A percentile compares a stretch with the other conserved stretches of the same genome.
phyloP scores from a whole-genome alignment of 768 basidiomycete species.

The Suillus subalutaceus region DNA sequence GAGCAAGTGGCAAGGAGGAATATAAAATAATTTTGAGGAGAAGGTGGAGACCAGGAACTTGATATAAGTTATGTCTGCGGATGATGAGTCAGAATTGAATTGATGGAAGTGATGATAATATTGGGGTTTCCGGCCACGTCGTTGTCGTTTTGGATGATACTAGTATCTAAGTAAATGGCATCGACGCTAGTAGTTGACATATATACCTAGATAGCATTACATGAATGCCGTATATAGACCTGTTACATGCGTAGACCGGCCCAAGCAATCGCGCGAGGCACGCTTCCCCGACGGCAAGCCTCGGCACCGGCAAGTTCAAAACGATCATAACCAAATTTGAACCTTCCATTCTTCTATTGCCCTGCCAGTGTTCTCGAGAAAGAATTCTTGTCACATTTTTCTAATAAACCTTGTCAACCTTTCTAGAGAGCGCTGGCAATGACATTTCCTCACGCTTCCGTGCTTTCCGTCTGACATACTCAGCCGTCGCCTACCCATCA shows the following conservation, averaged over 20 bases:
- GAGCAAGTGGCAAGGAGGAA: too few species aligned
- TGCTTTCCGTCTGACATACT: not conserved
- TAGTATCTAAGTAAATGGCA: conserved; percentile 27
- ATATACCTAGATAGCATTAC: conserved; percentile 22
- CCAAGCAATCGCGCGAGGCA: conserved; percentile 37
- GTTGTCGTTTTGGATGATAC: conserved; percentile 31
- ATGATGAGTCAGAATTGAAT: conserved; percentile 26
- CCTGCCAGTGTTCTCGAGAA: conserved; percentile 19
- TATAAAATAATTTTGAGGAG: too few species aligned
- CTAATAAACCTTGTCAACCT: conserved; percentile 1
- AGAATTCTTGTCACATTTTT: conserved; percentile 14
- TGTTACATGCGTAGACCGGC: conserved; percentile 49
- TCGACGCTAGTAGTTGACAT: conserved; percentile 15
- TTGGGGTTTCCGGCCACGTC: conserved; percentile 31
- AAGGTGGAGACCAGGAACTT: conserved; percentile 5
- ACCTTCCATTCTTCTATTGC: conserved; percentile 32
- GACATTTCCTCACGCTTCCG: conserved; percentile 8
- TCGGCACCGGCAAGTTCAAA: conserved; percentile 50
- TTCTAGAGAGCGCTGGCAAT: not conserved
- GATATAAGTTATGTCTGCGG: conserved; percentile 26
- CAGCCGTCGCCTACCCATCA: not conserved
- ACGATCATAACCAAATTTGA: conserved; percentile 40
- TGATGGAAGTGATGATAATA: conserved; percentile 22
- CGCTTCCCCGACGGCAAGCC: conserved; percentile 34
- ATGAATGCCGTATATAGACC: conserved; percentile 41